Evolutionary conservation across 352 stramenopile genomes (phyloP).

Genomic region (Blastocystis sp.): DNA sequence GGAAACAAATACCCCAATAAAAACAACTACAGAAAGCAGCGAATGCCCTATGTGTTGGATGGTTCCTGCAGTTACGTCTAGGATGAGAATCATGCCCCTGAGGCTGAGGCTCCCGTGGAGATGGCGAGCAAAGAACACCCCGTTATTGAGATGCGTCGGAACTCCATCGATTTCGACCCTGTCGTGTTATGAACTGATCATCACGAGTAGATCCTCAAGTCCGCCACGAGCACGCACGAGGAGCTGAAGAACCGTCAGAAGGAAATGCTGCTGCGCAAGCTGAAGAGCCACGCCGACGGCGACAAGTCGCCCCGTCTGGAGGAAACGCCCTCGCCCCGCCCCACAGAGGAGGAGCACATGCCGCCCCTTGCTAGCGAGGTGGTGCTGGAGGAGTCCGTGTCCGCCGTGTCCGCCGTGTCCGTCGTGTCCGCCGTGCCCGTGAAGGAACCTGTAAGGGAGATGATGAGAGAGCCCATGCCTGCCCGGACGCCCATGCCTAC

Average conservation of each 20-base stretch:
- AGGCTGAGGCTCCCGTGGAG: background rate
- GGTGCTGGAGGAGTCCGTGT: background rate
- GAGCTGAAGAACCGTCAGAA: slow-evolving; percentile 63
- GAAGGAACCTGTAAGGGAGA: no score
- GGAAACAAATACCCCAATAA: background rate
- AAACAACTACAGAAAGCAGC: slow-evolving; percentile 3
- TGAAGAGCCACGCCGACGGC: background rate
- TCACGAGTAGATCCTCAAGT: background rate
- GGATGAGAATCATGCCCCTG: background rate
- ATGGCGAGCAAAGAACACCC: background rate
- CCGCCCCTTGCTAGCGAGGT: background rate
- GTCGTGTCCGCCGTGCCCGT: no score
- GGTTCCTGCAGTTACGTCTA: background rate
- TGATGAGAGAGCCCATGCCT: no score
- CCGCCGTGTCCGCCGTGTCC: no score
- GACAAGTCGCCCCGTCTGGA: background rate
- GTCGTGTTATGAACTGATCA: background rate
- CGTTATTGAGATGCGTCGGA: background rate
- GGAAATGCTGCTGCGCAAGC: slow-evolving; percentile 53
- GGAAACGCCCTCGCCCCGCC: background rate
- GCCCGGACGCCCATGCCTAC: no score
- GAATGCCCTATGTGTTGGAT: background rate
- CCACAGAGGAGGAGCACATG: background rate
- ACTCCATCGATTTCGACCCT: background rate
- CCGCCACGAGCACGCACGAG: background rate